Conservation (phyloP, 2,329 filamentous ascomycete genomes). For the Chaetomiaceae sp. region DNA sequence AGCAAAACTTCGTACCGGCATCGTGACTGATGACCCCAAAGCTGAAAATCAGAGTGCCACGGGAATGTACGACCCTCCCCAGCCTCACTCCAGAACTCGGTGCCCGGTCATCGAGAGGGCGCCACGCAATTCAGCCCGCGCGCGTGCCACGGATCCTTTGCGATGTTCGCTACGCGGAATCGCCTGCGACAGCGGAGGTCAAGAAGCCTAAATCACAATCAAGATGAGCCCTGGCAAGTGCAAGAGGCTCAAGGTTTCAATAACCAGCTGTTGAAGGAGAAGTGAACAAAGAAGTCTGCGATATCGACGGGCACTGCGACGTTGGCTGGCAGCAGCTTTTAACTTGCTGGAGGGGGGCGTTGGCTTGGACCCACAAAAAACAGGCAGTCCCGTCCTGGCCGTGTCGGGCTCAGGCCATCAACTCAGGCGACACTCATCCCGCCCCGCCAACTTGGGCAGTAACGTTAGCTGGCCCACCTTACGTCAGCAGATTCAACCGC, state of each 20-base stretch:
- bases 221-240: too few species aligned
- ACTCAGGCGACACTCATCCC: too few species aligned
- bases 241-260: too few species aligned
- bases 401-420: too few species aligned
- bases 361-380: slow-evolving; percentile 7
- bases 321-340: slow-evolving; percentile 18
- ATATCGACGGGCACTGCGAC: slow-evolving; percentile 13
- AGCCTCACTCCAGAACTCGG: slow-evolving; percentile 21
- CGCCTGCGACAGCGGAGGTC: too few species aligned
- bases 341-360: slow-evolving; percentile 15
- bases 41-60: slow-evolving; percentile 6
- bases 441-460: too few species aligned
- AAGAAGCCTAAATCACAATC: too few species aligned
- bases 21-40: slow-evolving; percentile 22
- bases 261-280: too few species aligned
- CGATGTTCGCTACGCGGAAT: too few species aligned
- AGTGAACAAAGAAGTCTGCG: slow-evolving; percentile 18
- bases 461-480: too few species aligned
- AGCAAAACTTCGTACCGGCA: slow-evolving; percentile 31
- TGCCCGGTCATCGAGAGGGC: slow-evolving; percentile 21
- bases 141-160: background rate
- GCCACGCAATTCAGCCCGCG: background rate
- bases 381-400: too few species aligned
- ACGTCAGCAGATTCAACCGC: slow-evolving; percentile 14
- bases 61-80: slow-evolving; percentile 19